Evolutionary conservation across 495 filamentous ascomycete species (phyloP).

Genomic region (Polyplosphaeria fusca): DNA sequence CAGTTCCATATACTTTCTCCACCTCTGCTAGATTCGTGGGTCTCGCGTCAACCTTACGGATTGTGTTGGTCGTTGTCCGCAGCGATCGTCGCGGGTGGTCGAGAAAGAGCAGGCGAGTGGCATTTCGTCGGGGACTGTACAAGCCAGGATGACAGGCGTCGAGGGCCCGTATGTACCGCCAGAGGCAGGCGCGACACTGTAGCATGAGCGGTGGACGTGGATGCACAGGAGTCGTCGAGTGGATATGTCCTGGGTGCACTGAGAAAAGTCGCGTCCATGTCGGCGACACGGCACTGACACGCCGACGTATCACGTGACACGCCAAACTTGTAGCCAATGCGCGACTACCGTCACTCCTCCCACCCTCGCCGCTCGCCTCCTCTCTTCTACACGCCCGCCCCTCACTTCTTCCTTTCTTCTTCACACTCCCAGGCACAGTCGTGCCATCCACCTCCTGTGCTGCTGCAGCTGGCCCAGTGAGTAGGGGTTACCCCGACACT

Average conservation of each 20-base stretch:
- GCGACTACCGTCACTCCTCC: too few species aligned
- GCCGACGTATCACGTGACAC: too few species aligned
- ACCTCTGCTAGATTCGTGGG: not conserved
- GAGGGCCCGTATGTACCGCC: constrained; percentile 32
- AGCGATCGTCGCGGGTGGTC: constrained; percentile 7
- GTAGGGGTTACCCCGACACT: too few species aligned
- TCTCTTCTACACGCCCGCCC: too few species aligned
- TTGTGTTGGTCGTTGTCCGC: not conserved
- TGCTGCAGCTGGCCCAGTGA: too few species aligned
- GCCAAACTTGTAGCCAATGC: too few species aligned
- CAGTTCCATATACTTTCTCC: not conserved
- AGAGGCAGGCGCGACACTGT: constrained; percentile 29
- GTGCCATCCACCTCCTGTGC: too few species aligned
- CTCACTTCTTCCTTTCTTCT: too few species aligned
- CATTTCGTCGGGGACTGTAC: constrained; percentile 10
- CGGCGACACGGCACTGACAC: too few species aligned
- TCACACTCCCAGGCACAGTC: too few species aligned
- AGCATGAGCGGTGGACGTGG: constrained; percentile 25
- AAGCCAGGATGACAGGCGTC: constrained; percentile 6
- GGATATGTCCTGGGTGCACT: not conserved
- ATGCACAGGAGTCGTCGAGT: not conserved
- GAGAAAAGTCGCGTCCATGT: constrained; percentile 1
- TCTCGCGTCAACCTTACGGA: not conserved
- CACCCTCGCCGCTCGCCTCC: too few species aligned
- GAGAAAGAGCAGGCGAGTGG: not conserved